Conservation (phyloP, 257 asterid genomes). For the Ophiorrhiza pumila region DNA sequence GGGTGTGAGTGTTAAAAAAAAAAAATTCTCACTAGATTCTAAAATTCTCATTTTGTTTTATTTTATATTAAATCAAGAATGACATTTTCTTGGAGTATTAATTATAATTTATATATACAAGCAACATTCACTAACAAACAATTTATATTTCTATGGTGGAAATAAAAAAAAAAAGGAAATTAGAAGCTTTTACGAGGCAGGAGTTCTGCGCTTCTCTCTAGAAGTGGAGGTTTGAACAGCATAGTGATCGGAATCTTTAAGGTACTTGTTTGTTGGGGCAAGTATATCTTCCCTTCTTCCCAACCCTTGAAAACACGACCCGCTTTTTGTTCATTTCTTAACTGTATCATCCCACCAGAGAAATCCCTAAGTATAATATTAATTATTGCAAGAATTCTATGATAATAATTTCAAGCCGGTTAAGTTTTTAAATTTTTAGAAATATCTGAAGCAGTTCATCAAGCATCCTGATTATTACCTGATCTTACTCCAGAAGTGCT, state of each 20-base stretch:
- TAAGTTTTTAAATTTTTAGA: not conserved
- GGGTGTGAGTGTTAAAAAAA: too few relatives aligned
- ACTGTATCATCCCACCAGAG: constrained; percentile 35
- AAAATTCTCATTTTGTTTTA: too few relatives aligned
- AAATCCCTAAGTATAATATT: not conserved
- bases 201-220: constrained; percentile 60
- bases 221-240: constrained; percentile 47
- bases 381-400: too few relatives aligned
- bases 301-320: constrained; percentile 79
- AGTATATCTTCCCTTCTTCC: constrained; percentile 73
- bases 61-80: too few relatives aligned
- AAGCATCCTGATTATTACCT: constrained; percentile 39
- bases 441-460: too few relatives aligned
- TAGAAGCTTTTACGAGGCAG: constrained; percentile 74
- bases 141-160: too few relatives aligned
- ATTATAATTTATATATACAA: too few relatives aligned
- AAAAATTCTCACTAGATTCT: too few relatives aligned
- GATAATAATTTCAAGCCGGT: too few relatives aligned
- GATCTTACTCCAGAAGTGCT: constrained; percentile 64
- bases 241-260: constrained; percentile 54
- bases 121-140: too few relatives aligned
- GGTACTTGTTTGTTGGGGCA: constrained; percentile 87
- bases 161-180: not conserved
- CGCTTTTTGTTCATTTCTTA: constrained; percentile 62
- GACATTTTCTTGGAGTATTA: too few relatives aligned